Base-by-base conservation (phyloP, 257 asterid species). In the Scutellaria baicalensis region DNA sequence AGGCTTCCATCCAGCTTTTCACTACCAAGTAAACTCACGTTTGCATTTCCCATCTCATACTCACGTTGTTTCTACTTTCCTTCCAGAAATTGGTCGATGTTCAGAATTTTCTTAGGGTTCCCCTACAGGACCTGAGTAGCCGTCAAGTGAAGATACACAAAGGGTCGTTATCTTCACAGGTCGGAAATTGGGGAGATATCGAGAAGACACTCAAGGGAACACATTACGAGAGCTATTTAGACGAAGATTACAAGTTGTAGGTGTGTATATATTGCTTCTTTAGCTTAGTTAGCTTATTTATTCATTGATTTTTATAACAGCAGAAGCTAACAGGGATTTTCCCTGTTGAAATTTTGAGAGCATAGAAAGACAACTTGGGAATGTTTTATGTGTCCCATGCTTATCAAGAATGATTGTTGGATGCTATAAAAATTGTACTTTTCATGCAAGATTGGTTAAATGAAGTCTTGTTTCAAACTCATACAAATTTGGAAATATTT, bases 141-240 rank as follows among this genome's bases (percentile, higher is more conserved):
- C 87, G 96, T 8, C 99, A 93, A 67, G 95, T 93, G 76, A 93
- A 91, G 86, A 93, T 93, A 80, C 97, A 93, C 74, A 82, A 77
- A 72, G 96, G 97, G 16, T 61, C 95, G 1, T 61, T 93, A 62
- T 82, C 96, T 10, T 78, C 86, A 5, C 97, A 91, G 75, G 89
- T 91, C 39, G 95, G 83, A 39, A 93, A 91, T 33, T 93, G 99
- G 99, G 84, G 59, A 8, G 99, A 93, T 12, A 79, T 93, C 14
- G 76, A 83, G 64, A 86, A 82, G 71, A 69, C 86, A 3, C 96
- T 93, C 43, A 80, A 78, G 77, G 96, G 96, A 69, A 89, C 99
- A 11, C 85, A 68, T 49, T 93, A 86, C 39, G 84, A 89, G 66
- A 79, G 80, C 75, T 93, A 72, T 73, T 73, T 93, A 49, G 59